Conservation (phyloP, 192 early-diverging fungal genomes). For the Endogone sp. region DNA sequence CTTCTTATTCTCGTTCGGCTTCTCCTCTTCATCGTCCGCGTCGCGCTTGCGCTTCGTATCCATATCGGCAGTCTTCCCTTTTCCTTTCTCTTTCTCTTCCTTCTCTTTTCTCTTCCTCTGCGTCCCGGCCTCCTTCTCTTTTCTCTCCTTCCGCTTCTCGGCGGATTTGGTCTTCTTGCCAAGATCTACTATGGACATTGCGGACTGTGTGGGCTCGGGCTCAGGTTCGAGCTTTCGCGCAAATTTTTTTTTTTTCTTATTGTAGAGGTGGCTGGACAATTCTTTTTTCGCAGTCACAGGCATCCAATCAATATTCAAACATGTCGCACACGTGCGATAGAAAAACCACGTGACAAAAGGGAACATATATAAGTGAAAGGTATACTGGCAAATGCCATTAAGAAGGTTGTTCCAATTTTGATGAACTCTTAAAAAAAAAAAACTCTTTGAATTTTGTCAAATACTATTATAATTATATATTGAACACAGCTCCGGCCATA, state of each 20-base stretch:
- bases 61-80: slow-evolving; percentile 1
- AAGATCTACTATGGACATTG: neutral
- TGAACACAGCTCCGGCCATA: too few species aligned
- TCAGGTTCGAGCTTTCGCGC: neutral
- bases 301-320: neutral
- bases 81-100: neutral
- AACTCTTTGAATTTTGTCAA: too few species aligned
- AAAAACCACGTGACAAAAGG: too few species aligned
- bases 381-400: too few species aligned
- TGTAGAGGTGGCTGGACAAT: neutral
- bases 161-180: neutral
- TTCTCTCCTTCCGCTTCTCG: slow-evolving; percentile 1
- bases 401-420: too few species aligned
- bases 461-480: too few species aligned
- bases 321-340: neutral
- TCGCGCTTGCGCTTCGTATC: neutral
- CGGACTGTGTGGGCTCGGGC: neutral
- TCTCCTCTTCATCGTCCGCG: slow-evolving; percentile 7
- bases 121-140: neutral
- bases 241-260: neutral
- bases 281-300: neutral
- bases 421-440: too few species aligned
- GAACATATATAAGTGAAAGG: too few species aligned
- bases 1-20: slow-evolving; percentile 6
- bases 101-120: neutral